These are phyloP conservation scores for Trichomonas gallinae DNA, from an alignment of 208 protist genomes.

Conservation along the genomic window DNA sequence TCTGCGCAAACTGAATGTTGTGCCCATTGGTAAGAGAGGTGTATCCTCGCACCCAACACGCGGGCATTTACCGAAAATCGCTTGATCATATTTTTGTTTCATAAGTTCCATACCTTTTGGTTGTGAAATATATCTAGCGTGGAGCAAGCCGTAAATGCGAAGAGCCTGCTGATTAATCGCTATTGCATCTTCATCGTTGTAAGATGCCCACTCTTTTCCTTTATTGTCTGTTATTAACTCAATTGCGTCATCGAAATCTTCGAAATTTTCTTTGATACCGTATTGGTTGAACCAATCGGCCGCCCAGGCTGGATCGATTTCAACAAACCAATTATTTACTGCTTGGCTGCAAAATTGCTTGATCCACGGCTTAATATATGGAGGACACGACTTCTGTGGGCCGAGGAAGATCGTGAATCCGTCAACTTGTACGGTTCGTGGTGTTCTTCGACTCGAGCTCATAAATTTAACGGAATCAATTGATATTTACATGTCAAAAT, in stretches of 20 bases:
- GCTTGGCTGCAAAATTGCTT: background rate
- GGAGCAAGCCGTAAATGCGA: background rate
- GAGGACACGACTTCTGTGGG: background rate
- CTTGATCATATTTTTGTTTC: conserved; percentile 18
- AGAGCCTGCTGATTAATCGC: background rate
- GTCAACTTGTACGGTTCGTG: background rate
- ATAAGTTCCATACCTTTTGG: background rate
- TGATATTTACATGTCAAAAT: too few relatives aligned
- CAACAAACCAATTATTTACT: background rate
- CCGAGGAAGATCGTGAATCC: background rate
- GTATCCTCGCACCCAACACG: background rate
- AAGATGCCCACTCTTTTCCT: background rate
- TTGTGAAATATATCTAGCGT: background rate
- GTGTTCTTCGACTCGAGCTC: background rate
- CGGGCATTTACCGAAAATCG: background rate
- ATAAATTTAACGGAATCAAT: background rate
- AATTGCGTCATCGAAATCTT: background rate
- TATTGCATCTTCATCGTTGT: background rate
- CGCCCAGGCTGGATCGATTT: background rate
- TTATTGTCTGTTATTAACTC: background rate
- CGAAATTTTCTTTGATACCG: background rate
- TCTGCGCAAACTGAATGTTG: background rate
- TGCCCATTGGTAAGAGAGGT: background rate
- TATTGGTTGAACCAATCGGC: background rate
- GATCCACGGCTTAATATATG: background rate